Base-by-base conservation (phyloP, 768 basidiomycete species). In the Strobilomyces echinocephalus region DNA sequence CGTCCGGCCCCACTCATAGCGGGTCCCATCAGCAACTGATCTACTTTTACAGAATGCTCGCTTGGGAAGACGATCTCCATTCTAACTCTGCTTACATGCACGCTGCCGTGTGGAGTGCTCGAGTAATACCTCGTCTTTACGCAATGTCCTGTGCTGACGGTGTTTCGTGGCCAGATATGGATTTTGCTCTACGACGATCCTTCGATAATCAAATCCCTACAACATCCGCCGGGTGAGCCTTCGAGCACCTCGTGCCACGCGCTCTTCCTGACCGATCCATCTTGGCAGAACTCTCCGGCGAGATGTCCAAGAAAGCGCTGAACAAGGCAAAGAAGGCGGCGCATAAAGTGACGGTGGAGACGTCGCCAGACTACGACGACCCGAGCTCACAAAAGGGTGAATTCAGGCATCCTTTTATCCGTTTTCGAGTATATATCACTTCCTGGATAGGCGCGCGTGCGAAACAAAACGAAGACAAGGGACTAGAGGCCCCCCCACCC, bases 251-350 rank as follows among this genome's bases (percentile, higher is more conserved):
- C 20, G 78, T 61, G 18, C 68, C 70, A 10, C 24, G 35, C 20
- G 31, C 67, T 82, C 20, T 36, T 51, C 14, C 9, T 42, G 24
- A 58, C 46, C 33, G 26, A 59, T 38, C 38, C 20, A 26, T 20
- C 31, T 16, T 31, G 20, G 26, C 54, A 63, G 67, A 64, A 51
- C 33, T 48, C 7, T 38, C 55, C 9, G 33, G 51, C 8, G 67
- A 69, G 36, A 38, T 55, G 5, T 85, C 84, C 70, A 90, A 89
- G 69, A 90, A 91, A 66, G 87, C 87, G 0, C 85, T 85, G 66
- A 91, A 90, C 71, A 92, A 88, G 68, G 89, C 88, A 12, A 92
- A 91, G 72, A 92, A 90, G 67, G 79, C 85, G 0, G 84, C 84
- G 1, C 76, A 77, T 57, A 88, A 63, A 48, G 68, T 84, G 62